Evolutionary conservation across 2,329 filamentous ascomycete genomes (phyloP).

Genomic region (Trichoderma harzianum): DNA sequence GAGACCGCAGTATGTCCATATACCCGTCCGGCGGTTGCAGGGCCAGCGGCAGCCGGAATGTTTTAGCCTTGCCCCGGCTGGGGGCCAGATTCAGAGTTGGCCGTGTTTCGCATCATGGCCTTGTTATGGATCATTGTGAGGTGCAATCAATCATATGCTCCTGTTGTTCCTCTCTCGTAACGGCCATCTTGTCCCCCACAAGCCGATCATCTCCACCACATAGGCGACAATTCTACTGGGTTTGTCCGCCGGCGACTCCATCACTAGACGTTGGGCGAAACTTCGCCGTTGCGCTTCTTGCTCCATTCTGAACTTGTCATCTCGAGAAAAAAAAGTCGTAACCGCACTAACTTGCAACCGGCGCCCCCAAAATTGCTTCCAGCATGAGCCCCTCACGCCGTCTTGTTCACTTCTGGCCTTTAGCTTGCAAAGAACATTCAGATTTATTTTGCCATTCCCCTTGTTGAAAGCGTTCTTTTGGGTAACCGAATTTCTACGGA

Average conservation of each 20-base stretch:
- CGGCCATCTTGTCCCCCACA: neutral
- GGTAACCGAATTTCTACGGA: neutral
- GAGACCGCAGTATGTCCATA: neutral
- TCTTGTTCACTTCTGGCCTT: neutral
- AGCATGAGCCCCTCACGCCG: slow-evolving; percentile 10
- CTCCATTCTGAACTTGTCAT: slow-evolving; percentile 4
- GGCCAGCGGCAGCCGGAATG: neutral
- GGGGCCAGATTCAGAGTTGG: neutral
- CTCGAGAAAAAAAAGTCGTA: neutral
- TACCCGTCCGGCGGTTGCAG: neutral
- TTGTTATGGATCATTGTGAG: neutral
- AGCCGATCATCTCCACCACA: neutral
- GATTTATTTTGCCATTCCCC: neutral
- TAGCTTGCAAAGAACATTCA: neutral
- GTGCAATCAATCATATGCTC: neutral
- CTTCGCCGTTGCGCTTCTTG: slow-evolving; percentile 3
- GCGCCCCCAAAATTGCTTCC: slow-evolving; percentile 7
- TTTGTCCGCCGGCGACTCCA: neutral
- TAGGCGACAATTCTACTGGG: slow-evolving; percentile 7
- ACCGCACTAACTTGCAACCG: neutral
- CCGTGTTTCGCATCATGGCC: neutral
- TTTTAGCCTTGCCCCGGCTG: neutral
- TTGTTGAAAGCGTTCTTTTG: neutral
- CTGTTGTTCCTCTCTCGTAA: neutral
- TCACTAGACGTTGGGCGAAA: slow-evolving; percentile 11